Base-by-base conservation (phyloP, 1,139 yeast species). In the Suhomyces panamericanus region DNA sequence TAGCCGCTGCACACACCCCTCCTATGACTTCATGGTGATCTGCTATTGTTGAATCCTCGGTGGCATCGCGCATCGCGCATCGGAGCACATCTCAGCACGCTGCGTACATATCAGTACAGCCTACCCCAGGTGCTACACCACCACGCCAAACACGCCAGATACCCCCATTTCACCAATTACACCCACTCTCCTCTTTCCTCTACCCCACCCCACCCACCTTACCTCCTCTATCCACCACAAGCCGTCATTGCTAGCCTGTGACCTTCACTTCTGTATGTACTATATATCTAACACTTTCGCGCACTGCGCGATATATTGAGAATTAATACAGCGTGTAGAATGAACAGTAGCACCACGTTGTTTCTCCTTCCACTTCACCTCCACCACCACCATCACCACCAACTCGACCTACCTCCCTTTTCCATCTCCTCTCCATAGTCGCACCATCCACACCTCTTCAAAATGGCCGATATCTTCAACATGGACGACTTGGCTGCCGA, bases 401-500 rank as follows among this genome's bases (percentile, higher is more conserved):
- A 11, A 15, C 6, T 17, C 35, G 14, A 17, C 16, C 36, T 27
- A 22, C 36, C n/a, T 9, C n/a, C n/a, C n/a, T n/a, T n/a, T n/a
- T n/a, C n/a, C n/a, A n/a, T n/a, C n/a, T n/a, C n/a, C n/a, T n/a
- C 15, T 20, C 17, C 24, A 26, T 20, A 20, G 24, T 20, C 36
- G 22, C 36, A 15, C 11, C 39, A 20, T 12, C 26, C 20, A 20
- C 11, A 16, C 32, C 27, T 11, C 12, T n/a, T 2, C 28, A 41
- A 13, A 29, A 54, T 51, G 57, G 49, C 58, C 9, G 57, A 55
- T 40, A 55, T 55, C 35, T 55, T 54, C 41, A 47, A 50, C 39
- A 55, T 55, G 58, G 57, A 55, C 35, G 57, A 54, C 35, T 50
- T 43, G 43, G 51, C 41, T 26, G 53, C 38, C 22, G 47, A 41